Conservation (phyloP, 1,284 basidiomycete species). For the Tranzscheliella williamsii region DNA sequence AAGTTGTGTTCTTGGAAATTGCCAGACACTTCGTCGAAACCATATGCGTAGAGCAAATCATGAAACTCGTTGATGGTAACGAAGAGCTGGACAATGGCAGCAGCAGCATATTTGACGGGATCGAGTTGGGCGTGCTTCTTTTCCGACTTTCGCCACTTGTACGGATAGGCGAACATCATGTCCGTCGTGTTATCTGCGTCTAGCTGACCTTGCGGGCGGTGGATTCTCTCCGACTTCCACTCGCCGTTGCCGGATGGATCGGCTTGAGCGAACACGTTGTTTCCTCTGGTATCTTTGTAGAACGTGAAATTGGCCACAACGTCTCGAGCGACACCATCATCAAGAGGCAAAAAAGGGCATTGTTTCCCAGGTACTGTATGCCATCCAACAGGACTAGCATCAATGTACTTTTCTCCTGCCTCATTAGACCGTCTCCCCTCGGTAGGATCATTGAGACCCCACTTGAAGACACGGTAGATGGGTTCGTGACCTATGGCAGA, state of each 20-base stretch:
- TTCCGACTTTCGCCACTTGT: conserved; percentile 50
- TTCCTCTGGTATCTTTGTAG: conserved; percentile 48
- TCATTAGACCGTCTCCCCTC: conserved; percentile 47
- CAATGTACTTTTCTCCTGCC: conserved; percentile 26
- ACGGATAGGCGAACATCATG: conserved; percentile 50
- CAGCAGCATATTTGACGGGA: conserved; percentile 39
- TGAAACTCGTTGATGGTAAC: conserved; percentile 52
- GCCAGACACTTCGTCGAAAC: conserved; percentile 85
- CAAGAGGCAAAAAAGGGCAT: conserved; percentile 24
- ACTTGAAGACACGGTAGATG: conserved; percentile 45
- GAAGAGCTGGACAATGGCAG: conserved; percentile 45
- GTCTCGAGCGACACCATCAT: conserved; percentile 8
- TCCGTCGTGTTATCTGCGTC: conserved; percentile 35
- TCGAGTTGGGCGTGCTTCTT: conserved; percentile 38
- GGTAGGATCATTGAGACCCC: conserved; percentile 51
- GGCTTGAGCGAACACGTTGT: conserved; percentile 50
- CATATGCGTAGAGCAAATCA: conserved; percentile 64
- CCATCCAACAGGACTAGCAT: conserved; percentile 46
- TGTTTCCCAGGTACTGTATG: conserved; percentile 41
- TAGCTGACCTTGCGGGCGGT: conserved; percentile 33
- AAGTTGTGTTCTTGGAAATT: conserved; percentile 99
- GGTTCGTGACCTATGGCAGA: conserved; percentile 25
- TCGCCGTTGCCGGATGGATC: conserved; percentile 41
- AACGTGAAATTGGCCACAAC: conserved; percentile 26
- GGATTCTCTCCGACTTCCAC: conserved; percentile 25